These are phyloP conservation scores for Nicotiana otophora DNA, from an alignment of 257 asterid species.

Conservation along the genomic window DNA sequence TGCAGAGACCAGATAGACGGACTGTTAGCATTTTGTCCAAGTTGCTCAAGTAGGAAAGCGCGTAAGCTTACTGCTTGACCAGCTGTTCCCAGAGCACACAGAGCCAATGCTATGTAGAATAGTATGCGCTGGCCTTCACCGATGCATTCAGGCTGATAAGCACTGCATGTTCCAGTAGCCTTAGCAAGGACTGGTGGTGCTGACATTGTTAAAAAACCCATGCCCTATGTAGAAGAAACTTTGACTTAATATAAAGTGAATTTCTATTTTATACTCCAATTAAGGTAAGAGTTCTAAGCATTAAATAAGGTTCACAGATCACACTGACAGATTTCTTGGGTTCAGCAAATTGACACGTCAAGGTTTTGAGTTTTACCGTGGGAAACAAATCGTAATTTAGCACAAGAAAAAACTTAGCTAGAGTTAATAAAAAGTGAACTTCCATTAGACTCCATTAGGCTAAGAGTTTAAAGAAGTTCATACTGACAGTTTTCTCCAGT, in stretches of 20 bases:
- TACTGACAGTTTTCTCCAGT: too few relatives aligned
- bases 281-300: background rate
- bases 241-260: background rate
- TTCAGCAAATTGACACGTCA: background rate
- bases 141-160: constrained; percentile 35
- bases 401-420: background rate
- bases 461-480: background rate
- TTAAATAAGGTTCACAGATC: background rate
- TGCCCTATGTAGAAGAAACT: constrained; percentile 27
- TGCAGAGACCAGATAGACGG: background rate
- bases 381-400: background rate
- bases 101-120: constrained; percentile 41
- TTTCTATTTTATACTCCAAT: background rate
- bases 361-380: background rate
- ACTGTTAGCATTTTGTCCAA: background rate
- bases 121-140: constrained; percentile 40
- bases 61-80: constrained; percentile 30
- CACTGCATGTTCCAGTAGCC: constrained; percentile 34
- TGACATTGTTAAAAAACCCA: constrained; percentile 50
- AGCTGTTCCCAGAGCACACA: constrained; percentile 35
- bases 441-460: background rate
- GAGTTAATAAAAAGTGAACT: background rate
- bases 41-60: constrained; percentile 25
- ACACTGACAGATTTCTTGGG: background rate
- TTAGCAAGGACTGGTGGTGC: constrained; percentile 43